Conservation (phyloP, 495 filamentous ascomycete species). For the Cairneyella variabilis region DNA sequence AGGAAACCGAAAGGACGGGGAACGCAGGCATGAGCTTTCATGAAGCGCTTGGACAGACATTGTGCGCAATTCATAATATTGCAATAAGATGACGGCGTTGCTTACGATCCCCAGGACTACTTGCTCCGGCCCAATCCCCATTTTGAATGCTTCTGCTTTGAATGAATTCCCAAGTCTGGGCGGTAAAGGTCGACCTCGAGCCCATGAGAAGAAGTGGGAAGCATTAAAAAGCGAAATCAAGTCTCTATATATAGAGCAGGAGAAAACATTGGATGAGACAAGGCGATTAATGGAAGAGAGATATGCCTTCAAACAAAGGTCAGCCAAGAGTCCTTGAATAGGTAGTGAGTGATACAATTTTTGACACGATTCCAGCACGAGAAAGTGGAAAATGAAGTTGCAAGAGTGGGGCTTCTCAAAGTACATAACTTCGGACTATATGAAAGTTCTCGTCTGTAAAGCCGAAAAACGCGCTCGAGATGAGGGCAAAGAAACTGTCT, state of each 20-base stretch:
- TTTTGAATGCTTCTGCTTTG: too few relatives aligned
- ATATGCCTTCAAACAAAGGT: conserved; percentile 3
- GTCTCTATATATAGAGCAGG: background rate
- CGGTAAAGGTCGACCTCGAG: too few relatives aligned
- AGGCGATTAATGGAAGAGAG: background rate
- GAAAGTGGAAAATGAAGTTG: conserved; percentile 11
- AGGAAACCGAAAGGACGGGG: too few relatives aligned
- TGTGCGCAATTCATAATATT: too few relatives aligned
- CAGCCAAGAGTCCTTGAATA: background rate
- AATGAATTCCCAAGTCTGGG: too few relatives aligned
- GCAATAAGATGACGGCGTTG: too few relatives aligned
- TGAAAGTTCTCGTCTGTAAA: background rate
- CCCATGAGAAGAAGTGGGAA: conserved; percentile 10
- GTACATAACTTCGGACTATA: background rate
- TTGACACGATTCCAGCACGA: background rate
- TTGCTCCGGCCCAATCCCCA: too few relatives aligned
- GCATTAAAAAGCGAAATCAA: background rate
- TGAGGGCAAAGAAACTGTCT: conserved; percentile 3
- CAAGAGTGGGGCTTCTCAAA: conserved; percentile 7
- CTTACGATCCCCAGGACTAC: too few relatives aligned
- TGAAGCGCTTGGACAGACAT: too few relatives aligned
- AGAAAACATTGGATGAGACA: background rate
- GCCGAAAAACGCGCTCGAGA: background rate
- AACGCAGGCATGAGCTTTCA: too few relatives aligned
- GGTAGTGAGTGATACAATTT: background rate